These are phyloP conservation scores for Pinus tabuliformis DNA, from an alignment of 75 land plant genomes.

Conservation along the genomic window DNA sequence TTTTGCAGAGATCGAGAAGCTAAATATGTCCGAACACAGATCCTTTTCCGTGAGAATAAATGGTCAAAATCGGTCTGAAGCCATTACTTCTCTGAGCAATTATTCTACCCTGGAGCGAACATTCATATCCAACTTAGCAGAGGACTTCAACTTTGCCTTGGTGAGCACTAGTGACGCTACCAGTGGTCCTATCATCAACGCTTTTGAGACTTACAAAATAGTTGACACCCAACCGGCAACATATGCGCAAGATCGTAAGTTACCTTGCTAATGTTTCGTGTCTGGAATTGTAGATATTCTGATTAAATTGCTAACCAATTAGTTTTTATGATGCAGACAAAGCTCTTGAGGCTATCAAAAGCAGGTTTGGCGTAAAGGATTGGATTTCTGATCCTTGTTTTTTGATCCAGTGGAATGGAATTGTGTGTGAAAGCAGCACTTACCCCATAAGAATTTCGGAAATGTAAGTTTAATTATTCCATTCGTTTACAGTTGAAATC, in stretches of 20 bases:
- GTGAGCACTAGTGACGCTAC: too few species aligned
- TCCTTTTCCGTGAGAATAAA: too few species aligned
- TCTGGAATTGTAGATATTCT: too few species aligned
- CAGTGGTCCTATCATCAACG: not conserved
- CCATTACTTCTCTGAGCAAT: too few species aligned
- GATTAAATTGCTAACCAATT: too few species aligned
- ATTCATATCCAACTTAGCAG: too few species aligned
- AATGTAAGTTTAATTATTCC: not conserved
- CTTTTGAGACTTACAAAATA: not conserved
- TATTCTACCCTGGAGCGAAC: too few species aligned
- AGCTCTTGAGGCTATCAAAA: not conserved
- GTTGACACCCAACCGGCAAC: not conserved
- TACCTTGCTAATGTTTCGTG: too few species aligned
- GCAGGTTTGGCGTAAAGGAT: not conserved
- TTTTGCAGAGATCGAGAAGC: too few species aligned
- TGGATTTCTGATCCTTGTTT: constrained; percentile 4
- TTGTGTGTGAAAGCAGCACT: not conserved
- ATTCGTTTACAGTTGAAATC: not conserved
- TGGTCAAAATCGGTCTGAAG: too few species aligned
- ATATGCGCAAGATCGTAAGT: not conserved
- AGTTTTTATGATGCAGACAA: not conserved
- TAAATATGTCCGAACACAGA: too few species aligned
- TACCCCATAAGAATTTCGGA: not conserved
- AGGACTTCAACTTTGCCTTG: too few species aligned
- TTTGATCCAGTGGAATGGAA: not conserved